Base-by-base conservation (phyloP, 108 stramenopile genomes). In the Nitzschia inconspicua region DNA sequence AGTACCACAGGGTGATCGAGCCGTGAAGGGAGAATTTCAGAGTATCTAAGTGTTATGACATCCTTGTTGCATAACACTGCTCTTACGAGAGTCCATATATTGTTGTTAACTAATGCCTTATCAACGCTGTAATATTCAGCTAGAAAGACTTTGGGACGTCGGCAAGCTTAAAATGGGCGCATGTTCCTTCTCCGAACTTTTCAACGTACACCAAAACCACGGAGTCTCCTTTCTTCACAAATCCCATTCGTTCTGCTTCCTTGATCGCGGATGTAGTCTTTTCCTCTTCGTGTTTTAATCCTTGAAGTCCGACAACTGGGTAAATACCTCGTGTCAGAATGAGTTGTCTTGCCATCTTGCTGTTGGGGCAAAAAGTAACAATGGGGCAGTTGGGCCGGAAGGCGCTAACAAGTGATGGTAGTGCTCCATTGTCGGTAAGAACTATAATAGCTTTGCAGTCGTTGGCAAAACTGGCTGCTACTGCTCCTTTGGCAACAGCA, bases 401-500 rank as follows among this genome's bases (percentile, higher is more conserved):
- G 2, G 86, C 80, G 9, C 87, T 66, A 23, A 92, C 70, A 62
- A 82, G 32, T 30, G 61, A 67, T 20, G 84, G 77, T 60, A 92
- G 69, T 27, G 57, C 59, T 9, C 81, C 85, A 14, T 72, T 40
- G 55, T 90, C 84, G 14, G 95, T 86, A 54, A 98, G 63, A 5
- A 97, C 96, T 48, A 98, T 57, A 59, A 98, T 96, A 30, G 85
- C 92, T 48, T 76, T 63, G 31, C 94, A 93, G 22, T 80, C 65
- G 4, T 88, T 73, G 47, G 95, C 92, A 37, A 77, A 60, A 25
- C 96, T 91, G n/a, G 97, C 96, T 32, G 84, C 84, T 14, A 97
- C 94, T 8, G 95, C 86, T 1, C 90, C 95, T 69, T 91, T 91
- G 26, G 94, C 95, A 46, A 97, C 54, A 10, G 97, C 86, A 35